phyloP scores from a whole-genome alignment of 2,329 filamentous ascomycete genomes.

The Lithohypha guttulata region DNA sequence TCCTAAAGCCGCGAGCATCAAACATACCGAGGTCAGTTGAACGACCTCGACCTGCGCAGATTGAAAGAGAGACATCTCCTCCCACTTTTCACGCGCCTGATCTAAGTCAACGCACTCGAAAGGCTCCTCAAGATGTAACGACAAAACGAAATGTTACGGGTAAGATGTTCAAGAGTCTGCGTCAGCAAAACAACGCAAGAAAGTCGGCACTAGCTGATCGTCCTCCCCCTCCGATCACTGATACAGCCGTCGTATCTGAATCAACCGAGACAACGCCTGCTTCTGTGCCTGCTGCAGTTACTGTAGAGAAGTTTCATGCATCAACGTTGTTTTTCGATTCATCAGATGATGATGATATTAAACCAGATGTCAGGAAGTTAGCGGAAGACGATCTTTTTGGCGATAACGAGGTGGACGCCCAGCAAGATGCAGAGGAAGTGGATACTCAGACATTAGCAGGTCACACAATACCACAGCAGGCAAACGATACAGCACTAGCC shows the following conservation, averaged over 20 bases:
- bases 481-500: no score
- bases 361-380: no score
- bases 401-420: slow-evolving; percentile 1
- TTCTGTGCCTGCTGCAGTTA: neutral
- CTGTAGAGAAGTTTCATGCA: no score
- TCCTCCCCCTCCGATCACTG: slow-evolving; percentile 8
- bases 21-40: neutral
- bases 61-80: no score
- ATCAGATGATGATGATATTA: no score
- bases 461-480: no score
- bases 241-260: neutral
- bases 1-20: no score
- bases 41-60: no score
- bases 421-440: no score
- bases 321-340: no score
- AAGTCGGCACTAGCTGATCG: slow-evolving; percentile 13
- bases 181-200: slow-evolving; percentile 14
- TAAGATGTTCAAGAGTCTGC: slow-evolving; percentile 15
- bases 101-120: neutral
- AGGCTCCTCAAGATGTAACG: neutral
- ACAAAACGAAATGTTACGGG: slow-evolving; percentile 4
- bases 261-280: neutral
- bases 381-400: slow-evolving; percentile 10
- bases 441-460: no score
- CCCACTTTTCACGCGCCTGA: neutral